Base-by-base conservation (phyloP, 2,329 filamentous ascomycete genomes). In the Oidium heveae region DNA sequence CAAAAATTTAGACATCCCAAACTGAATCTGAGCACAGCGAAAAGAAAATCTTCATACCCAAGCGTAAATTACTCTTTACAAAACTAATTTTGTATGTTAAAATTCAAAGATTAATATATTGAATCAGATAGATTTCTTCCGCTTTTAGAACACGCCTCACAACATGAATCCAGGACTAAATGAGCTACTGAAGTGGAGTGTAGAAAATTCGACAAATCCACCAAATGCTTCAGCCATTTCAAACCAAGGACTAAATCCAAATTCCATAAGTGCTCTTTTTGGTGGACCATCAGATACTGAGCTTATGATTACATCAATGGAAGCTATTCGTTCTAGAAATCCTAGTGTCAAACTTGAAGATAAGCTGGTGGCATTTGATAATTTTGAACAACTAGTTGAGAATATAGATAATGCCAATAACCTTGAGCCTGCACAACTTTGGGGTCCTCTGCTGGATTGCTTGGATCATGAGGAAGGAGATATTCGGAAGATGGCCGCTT, bases 401-500 rank as follows among this genome's bases (percentile, higher is more conserved):
- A 80, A 77, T 58, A 79, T 96, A 62, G 91, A 98, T 73, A 98
- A 98, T 67, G 89, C 91, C 56, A 98, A 96, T 72, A 93, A 95
- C 69, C 76, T 98, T 61, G 80, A 80, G 59, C 76, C 76, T 32
- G 71, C 95, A 20, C 75, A 75, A 7, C 73, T 96, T 34, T 98
- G 91, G 91, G 75, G 76, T 12, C 86, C 86, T 10, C 72, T 98
- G 41, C 71, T 95, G 12, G 68, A 73, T 9, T 77, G 83, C 58
- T 72, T 98, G 15, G 71, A 73, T 52, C 74, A 80, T 62, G 72
- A 75, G 12, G 82, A 91, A 63, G 65, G 73, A 6, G 84, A 91
- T 58, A 71, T 94, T 63, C 74, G 88, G 59, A 79, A 74, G 62
- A 87, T 86, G 76, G 88, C 89, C 2, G 87, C 87, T n/a, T 94